Percentiles rank a stretch among this genome's conserved stretches.
Conservation (phyloP, 2,329 filamentous ascomycete genomes). For the Fusarium abutilonis region DNA sequence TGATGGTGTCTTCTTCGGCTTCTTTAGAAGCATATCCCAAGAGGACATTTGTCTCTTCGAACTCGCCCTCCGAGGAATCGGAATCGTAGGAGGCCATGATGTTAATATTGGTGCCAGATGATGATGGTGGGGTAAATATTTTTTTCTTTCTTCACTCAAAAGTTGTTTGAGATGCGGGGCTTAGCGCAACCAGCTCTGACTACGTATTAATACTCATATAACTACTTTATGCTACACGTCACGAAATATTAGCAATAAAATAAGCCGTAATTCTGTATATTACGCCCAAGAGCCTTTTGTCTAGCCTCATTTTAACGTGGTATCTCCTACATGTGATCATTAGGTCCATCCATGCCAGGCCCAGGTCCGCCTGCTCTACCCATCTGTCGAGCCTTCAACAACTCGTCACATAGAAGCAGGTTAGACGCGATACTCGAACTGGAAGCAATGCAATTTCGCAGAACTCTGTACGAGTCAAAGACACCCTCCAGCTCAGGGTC, state of each 20-base stretch:
- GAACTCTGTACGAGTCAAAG: conserved; percentile 94
- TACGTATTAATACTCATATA: neutral
- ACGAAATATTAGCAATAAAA: conserved; percentile 3
- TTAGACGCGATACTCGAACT: conserved; percentile 96
- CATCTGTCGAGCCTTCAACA: conserved; percentile 98
- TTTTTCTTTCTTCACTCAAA: conserved; percentile 48
- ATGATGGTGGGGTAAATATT: conserved; percentile 54
- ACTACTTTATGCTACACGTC: neutral
- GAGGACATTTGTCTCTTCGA: conserved; percentile 85
- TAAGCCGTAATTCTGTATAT: conserved; percentile 41
- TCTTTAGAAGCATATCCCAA: conserved; percentile 89
- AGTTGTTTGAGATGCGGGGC: conserved; percentile 46
- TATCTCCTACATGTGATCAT: conserved; percentile 61
- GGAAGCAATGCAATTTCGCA: conserved; percentile 92
- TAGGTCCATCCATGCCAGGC: conserved; percentile 70
- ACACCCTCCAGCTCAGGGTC: conserved; percentile 92
- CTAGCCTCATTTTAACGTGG: conserved; percentile 51
- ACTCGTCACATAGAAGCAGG: conserved; percentile 92
- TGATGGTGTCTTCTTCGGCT: conserved; percentile 81
- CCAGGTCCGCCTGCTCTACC: conserved; percentile 70
- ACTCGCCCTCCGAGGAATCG: conserved; percentile 79
- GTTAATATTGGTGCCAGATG: conserved; percentile 31
- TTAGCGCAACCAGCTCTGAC: conserved; percentile 37
- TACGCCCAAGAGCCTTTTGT: conserved; percentile 48
- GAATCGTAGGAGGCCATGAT: conserved; percentile 84